Base-by-base conservation (phyloP, 2,329 filamentous ascomycete species). In the Aschersonia sp. region DNA sequence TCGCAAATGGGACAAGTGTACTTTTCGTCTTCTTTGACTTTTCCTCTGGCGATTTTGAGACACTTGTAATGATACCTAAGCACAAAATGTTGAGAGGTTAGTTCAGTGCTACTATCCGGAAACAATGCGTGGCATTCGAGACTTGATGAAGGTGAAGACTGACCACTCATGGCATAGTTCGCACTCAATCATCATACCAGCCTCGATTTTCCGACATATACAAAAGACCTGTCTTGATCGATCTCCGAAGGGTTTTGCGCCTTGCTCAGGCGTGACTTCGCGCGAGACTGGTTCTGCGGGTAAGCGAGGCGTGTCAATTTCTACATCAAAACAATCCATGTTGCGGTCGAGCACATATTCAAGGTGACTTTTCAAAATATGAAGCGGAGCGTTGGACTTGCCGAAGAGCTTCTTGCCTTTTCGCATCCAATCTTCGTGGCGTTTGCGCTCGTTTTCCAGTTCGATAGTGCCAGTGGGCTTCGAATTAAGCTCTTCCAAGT, bases 141-240 rank as follows among this genome's bases (percentile, higher is more conserved):
- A 38, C 6, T 38, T 38, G 12, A 12, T 38, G 35, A 31, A 35
- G n/a, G 10, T 44, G 28, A 5, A 38, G 35, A 71, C 81, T 71
- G 64, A 89, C 92, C 92, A 98, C 69, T 98, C 92, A 59, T 96
- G 91, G 65, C 92, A 98, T 40, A 96, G 74, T 62, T 97, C 92
- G 62, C 92, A 98, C 66, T 98, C 92, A 57, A 98, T 97, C 92
- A 98, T 98, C 84, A 97, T 94, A 46, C 92, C 92, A 40, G 91
- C 89, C 65, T 98, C 92, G 5, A 88, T 79, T 53, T 83, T 87
- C 51, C 92, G 81, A 66, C 92, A 98, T 55, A 98, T 95, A 65
- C 92, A 98, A 63, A 97, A 98, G 0, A 97, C 91, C 61, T 97
- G 89, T 38, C 78, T 66, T 48, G 74, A 74, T 32, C 68, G 80